Base-by-base conservation (phyloP, 2,329 filamentous ascomycete genomes). In the Ilyonectria destructans region DNA sequence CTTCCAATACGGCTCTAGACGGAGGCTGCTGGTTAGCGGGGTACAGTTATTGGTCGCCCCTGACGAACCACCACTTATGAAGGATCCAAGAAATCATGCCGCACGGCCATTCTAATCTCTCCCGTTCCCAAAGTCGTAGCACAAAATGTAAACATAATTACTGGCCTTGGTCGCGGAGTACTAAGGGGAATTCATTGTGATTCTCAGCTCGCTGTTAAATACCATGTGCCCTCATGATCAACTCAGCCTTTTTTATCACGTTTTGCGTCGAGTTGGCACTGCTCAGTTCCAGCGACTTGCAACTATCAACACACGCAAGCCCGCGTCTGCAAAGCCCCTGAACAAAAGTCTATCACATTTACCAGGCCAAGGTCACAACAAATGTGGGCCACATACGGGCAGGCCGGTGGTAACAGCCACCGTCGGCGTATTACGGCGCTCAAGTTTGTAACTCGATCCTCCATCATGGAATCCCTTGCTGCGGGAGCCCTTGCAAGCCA, bases 251-350 rank as follows among this genome's bases (percentile, higher is more conserved):
- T 21, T 26, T 26, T n/a, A 31, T 5, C 8, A 31, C 26, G 5
- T 40, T 8, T 43, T 5, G 40, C 5, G 15, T n/a, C 7, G 15
- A n/a, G 5, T n/a, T 43, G 40, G 40, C 40, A n/a, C 15, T 43
- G 5, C 5, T 43, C 40, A n/a, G n/a, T 17, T 7, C 40, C 40
- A 15, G 13, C 8, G 15, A 19, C 40, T 43, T n/a, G 40, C 40
- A 43, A 43, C 37, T 40, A 40, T 62, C n/a, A 62, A 45, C 43
- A 17, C 49, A 26, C 31, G 29, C 33, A 46, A 23, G 19, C 48
- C 48, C 33, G 29, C 49, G 37, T 54, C 49, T 33, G n/a, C 35
- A 35, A 62, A 10, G 33, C 52, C 37, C 40, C 29, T 55, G 29
- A 52, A 55, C 9, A 12, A 17, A 19, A 52, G 12, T 46, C 37